phyloP scores from a whole-genome alignment of 2,329 filamentous ascomycete species.

The Fusarium fracticaudum region DNA sequence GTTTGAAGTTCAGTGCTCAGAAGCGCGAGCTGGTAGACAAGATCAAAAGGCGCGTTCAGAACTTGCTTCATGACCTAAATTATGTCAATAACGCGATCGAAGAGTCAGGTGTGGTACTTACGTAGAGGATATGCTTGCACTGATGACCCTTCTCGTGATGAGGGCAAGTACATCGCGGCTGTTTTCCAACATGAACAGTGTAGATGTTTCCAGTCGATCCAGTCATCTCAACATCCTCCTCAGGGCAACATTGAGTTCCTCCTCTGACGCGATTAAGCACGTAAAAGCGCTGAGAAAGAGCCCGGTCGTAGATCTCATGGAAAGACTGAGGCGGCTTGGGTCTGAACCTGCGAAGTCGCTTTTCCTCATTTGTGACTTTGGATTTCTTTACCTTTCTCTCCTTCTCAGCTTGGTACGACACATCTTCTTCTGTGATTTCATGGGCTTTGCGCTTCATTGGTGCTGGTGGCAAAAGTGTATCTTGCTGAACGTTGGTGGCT shows the following conservation, averaged over 20 bases:
- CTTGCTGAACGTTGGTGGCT: slow-evolving; percentile 6
- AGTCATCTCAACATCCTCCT: slow-evolving; percentile 67
- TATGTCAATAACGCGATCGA: neutral
- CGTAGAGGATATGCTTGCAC: slow-evolving; percentile 74
- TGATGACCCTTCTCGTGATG: slow-evolving; percentile 63
- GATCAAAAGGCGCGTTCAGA: slow-evolving; percentile 63
- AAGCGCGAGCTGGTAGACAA: slow-evolving; percentile 71
- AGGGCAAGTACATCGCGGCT: slow-evolving; percentile 66
- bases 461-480: neutral
- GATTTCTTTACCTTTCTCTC: slow-evolving; percentile 28
- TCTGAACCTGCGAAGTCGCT: slow-evolving; percentile 49
- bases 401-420: neutral
- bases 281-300: slow-evolving; percentile 57
- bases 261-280: slow-evolving; percentile 53
- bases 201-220: slow-evolving; percentile 75
- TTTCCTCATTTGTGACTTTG: slow-evolving; percentile 41
- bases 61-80: slow-evolving; percentile 65
- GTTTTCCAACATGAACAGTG: slow-evolving; percentile 61
- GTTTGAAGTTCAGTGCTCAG: slow-evolving; percentile 66
- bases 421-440: neutral
- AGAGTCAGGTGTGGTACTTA: slow-evolving; percentile 37
- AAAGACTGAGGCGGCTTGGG: slow-evolving; percentile 49
- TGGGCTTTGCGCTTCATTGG: slow-evolving; percentile 32
- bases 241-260: slow-evolving; percentile 51
- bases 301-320: slow-evolving; percentile 50